phyloP scores from a whole-genome alignment of 2,329 filamentous ascomycete genomes.

The Hymenoscyphus fraxineus region DNA sequence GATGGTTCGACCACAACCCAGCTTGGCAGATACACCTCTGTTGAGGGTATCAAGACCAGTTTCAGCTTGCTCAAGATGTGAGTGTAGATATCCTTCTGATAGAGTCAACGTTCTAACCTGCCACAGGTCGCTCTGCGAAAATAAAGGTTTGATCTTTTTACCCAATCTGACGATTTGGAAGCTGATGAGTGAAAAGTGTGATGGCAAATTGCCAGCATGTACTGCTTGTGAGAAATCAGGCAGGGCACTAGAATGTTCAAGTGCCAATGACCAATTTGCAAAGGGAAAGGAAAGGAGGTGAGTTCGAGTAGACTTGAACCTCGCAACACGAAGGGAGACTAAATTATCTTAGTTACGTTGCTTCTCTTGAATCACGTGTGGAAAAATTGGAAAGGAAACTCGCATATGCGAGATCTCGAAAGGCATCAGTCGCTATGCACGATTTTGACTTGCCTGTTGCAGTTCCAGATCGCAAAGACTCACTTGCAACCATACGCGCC shows the following conservation, averaged over 20 bases:
- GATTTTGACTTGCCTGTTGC: constrained; percentile 50
- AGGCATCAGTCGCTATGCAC: constrained; percentile 64
- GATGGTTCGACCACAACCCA: constrained; percentile 26
- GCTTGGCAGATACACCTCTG: constrained; percentile 45
- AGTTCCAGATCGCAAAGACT: constrained; percentile 58
- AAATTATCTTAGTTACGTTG: constrained; percentile 65
- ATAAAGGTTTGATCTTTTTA: constrained; percentile 61
- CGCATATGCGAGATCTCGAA: constrained; percentile 64
- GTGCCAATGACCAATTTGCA: constrained; percentile 93
- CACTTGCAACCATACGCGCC: constrained; percentile 56
- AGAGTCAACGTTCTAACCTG: constrained; percentile 10
- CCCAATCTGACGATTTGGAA: background rate
- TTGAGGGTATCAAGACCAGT: constrained; percentile 74
- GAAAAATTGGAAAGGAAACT: constrained; percentile 83
- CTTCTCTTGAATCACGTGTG: constrained; percentile 85
- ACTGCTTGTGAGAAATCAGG: constrained; percentile 93
- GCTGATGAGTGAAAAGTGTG: constrained; percentile 56
- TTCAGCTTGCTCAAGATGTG: constrained; percentile 74
- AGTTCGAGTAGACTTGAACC: constrained; percentile 18
- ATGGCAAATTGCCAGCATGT: constrained; percentile 92
- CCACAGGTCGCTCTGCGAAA: constrained; percentile 74
- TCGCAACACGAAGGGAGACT: constrained; percentile 18
- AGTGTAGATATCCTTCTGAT: constrained; percentile 28
- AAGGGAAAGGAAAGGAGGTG: constrained; percentile 89
- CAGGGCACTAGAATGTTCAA: constrained; percentile 81